Conservation (phyloP, 169 alveolate species). For the Eimeria tenella region DNA sequence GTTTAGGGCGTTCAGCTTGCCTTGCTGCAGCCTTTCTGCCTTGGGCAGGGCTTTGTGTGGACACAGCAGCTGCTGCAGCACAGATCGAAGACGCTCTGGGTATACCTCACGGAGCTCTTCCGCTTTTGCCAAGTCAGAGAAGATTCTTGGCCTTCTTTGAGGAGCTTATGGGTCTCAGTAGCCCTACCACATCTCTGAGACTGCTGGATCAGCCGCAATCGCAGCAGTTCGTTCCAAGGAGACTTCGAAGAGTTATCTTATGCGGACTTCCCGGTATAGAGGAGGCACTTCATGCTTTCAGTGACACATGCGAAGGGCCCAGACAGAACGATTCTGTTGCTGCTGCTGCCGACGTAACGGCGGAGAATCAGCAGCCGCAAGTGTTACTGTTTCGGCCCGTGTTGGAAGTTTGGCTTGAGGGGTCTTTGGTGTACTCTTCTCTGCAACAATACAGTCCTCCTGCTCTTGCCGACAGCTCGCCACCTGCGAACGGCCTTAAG, state of each 20-base stretch:
- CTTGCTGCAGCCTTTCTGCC: conserved; percentile 54
- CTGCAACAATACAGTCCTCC: neutral
- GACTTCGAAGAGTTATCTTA: conserved; percentile 39
- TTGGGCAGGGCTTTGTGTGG: conserved; percentile 10
- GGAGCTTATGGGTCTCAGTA: neutral
- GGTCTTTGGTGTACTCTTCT: conserved; percentile 38
- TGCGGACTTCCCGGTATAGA: conserved; percentile 64
- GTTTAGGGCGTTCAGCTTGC: conserved; percentile 33
- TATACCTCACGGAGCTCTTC: neutral
- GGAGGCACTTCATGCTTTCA: neutral
- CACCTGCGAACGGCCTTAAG: neutral
- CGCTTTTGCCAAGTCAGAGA: conserved; percentile 62
- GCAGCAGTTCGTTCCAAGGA: conserved; percentile 39
- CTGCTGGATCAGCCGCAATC: neutral
- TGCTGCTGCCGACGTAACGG: neutral
- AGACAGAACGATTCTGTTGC: neutral
- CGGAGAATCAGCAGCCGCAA: conserved; percentile 8
- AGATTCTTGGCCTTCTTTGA: conserved; percentile 60
- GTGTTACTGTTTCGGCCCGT: conserved; percentile 63
- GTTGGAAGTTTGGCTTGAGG: conserved; percentile 69
- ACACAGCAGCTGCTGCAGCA: conserved; percentile 7
- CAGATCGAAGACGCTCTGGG: neutral
- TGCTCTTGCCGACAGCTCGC: neutral
- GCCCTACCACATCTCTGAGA: neutral
- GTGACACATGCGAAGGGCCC: neutral